Base-by-base conservation (phyloP, 257 asterid genomes). In the Gynochthodes officinalis region DNA sequence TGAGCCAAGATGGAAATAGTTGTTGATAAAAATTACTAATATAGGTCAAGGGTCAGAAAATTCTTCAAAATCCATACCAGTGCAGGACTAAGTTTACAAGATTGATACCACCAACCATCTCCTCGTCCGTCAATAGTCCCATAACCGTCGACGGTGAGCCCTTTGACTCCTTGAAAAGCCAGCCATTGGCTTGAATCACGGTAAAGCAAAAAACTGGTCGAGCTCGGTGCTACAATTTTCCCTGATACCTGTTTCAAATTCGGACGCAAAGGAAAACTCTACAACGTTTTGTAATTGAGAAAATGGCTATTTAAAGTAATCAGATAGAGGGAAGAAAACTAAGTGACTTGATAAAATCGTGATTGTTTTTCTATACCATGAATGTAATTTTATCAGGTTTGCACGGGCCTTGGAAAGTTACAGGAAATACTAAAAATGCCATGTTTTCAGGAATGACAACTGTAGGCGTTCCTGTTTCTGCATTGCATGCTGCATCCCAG, bases 61-160 rank as follows among this genome's bases (percentile, higher is more conserved):
- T 30, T 60, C 65, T 28, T 30, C 42, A 60, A 16, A 61, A 33
- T 61, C 8, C 53, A 54, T 78, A 90, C 97, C 86, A 78, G 39
- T 9, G 44, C 62, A 39, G 87, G 90, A 68, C 83, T 90, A 63
- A 82, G 70, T 84, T 69, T 77, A 62, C 97, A 91, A 2, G 97
- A 88, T 55, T 88, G 95, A 62, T 85, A 89, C 97, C 97, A 90
- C 97, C 97, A 90, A 4, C 62, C 76, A 64, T 75, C 37, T 58
- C 97, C 97, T 30, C 69, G 80, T 1, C 95, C 97, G 50, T 88
- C 86, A 60, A 88, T 61, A 30, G 75, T 52, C 64, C 93, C 97
- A 13, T 64, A 71, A 11, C 95, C 97, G 73, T 79, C 85, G 0
- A 91, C 79, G 0, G 19, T 49, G 7, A 90, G 86, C 59, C 97